Evolutionary conservation across 2,329 filamentous ascomycete species (phyloP), one percentile per base, ranked within the genome.

Genomic region (Sporothrix curviconia): DNA sequence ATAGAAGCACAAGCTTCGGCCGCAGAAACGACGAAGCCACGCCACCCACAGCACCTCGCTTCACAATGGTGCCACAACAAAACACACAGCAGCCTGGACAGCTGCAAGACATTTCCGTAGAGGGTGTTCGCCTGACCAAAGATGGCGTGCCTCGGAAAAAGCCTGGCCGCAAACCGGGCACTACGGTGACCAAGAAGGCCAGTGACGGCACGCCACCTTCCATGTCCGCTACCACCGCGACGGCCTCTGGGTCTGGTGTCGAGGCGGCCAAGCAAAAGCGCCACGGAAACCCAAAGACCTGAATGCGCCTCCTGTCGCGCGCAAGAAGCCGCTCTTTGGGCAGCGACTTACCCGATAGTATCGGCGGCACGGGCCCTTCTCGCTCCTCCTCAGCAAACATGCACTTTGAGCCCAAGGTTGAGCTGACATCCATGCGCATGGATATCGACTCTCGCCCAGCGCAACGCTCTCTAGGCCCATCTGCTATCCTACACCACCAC

Each of bases 151-250:
- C 81, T 0, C 72, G 82, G 4, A 84, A 84, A 71, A 86, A 86
- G 71, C 82, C 83, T 19, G 83, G 82, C 22, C 78, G 83, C 51
- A 86, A 86, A 66, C 82, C 83, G 65, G 87, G 78, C 66, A 81
- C 74, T 5, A 60, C 66, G 39, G 64, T 64, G 14, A 22, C 49
- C 34, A 70, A 67, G 58, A 64, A 62, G 49, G 59, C 60, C 12
- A 56, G 56, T 14, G 64, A 65, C 36, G 53, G 52, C 47, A 40
- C 55, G 15, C 30, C 53, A 12, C 40, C 60, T 1, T 39, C 42
- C n/a, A 15, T 55, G 36, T 66, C 66, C 55, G 67, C 70, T 53
- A 69, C 72, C 59, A 72, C 65, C 8, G 63, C 59, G 58, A 67
- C 67, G 56, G 66, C 69, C 22, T 62, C 71, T 49, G 70, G 70